Percentiles rank a stretch among this genome's conserved stretches.
Conservation (phyloP, 495 filamentous ascomycete species). For the Peziza echinospora region DNA sequence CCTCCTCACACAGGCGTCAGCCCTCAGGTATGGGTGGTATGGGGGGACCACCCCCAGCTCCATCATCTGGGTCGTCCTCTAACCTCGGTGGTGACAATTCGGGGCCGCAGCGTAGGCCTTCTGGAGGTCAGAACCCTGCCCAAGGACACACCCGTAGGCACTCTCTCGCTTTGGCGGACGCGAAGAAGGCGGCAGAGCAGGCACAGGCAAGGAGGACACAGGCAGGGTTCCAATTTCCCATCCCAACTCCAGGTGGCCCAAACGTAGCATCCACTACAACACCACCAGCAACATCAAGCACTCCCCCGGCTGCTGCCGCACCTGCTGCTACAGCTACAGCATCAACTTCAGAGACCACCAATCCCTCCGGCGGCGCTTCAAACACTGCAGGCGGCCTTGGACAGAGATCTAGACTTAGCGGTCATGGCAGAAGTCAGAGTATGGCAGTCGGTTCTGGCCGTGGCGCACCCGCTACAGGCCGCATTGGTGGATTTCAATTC, state of each 20-base stretch:
- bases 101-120: conserved; percentile 48
- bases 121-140: conserved; percentile 38
- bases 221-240: conserved; percentile 84
- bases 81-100: conserved; percentile 45
- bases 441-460: conserved; percentile 37
- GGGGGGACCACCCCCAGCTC: conserved; percentile 83
- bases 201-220: conserved; percentile 93
- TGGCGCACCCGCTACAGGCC: conserved; percentile 28
- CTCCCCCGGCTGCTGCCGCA: conserved; percentile 22
- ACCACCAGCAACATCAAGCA: conserved; percentile 3
- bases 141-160: conserved; percentile 83
- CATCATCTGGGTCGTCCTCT: conserved; percentile 73
- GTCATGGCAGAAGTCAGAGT: conserved; percentile 40
- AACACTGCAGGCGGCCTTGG: conserved; percentile 14
- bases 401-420: conserved; percentile 18
- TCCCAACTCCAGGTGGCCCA: conserved; percentile 32
- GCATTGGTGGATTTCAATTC: conserved; percentile 49
- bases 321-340: conserved; percentile 25
- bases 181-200: conserved; percentile 90
- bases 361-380: conserved; percentile 28
- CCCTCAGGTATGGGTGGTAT: conserved; percentile 91
- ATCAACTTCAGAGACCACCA: conserved; percentile 19
- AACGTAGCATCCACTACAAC: conserved; percentile 2
- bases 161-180: conserved; percentile 82
- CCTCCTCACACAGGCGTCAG: conserved; percentile 84